Conservation (phyloP, 2,329 filamentous ascomycete genomes). For the Ophiostoma quercus region DNA sequence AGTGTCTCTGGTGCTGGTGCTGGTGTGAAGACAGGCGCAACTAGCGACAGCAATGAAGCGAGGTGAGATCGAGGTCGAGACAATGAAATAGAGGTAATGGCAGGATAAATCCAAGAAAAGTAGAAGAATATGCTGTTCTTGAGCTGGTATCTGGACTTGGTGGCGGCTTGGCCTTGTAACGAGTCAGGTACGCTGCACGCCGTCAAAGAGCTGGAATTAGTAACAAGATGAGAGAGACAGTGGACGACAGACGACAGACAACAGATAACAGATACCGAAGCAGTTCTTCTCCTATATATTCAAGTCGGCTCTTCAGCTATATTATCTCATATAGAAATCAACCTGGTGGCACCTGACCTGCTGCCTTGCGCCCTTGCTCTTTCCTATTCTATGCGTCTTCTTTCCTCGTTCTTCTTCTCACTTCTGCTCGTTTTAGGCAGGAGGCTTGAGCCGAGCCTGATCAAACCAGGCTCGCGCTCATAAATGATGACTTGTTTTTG, state of each 20-base stretch:
- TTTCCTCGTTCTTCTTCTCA: neutral
- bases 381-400: neutral
- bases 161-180: neutral
- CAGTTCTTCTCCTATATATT: neutral
- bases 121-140: neutral
- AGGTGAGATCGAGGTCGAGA: neutral
- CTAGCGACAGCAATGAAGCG: conserved; percentile 1
- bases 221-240: neutral
- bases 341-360: neutral
- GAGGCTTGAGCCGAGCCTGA: neutral
- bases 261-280: neutral
- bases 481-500: neutral
- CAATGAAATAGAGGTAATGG: neutral
- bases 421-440: neutral
- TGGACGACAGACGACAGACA: neutral
- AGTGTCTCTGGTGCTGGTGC: neutral
- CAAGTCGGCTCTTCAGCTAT: neutral
- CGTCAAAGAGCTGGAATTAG: neutral
- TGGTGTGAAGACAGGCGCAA: neutral
- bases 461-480: neutral
- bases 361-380: neutral
- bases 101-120: neutral
- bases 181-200: neutral
- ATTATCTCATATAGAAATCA: neutral
- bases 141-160: neutral